Percentiles rank a stretch among this genome's conserved stretches.
Conservation (phyloP, 2,329 filamentous ascomycete genomes). For the Clonostachys chloroleuca region DNA sequence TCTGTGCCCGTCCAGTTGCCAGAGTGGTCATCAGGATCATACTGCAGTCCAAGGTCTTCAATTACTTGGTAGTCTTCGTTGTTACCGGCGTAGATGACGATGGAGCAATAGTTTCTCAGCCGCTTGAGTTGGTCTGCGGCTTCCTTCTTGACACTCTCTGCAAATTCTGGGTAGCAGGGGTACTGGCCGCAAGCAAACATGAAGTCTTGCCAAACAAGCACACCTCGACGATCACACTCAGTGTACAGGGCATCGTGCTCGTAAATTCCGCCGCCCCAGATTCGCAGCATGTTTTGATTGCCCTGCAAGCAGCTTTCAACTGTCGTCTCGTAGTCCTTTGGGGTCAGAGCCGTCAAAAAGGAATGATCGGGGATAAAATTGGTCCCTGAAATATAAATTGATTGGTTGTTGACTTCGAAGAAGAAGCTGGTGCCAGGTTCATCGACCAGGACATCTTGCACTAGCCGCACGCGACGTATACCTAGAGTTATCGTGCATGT, state of each 20-base stretch:
- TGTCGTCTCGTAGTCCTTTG: constrained; percentile 62
- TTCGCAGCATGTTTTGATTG: constrained; percentile 67
- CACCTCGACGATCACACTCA: constrained; percentile 60
- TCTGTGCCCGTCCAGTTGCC: constrained; percentile 72
- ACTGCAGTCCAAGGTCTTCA: constrained; percentile 61
- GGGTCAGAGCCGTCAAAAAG: constrained; percentile 61
- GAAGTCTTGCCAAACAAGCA: constrained; percentile 69
- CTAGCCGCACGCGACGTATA: constrained; percentile 52
- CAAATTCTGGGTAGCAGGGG: constrained; percentile 53
- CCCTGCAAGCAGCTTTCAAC: constrained; percentile 66
- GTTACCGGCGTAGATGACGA: constrained; percentile 76
- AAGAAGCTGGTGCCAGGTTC: constrained; percentile 53
- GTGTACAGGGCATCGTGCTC: constrained; percentile 65
- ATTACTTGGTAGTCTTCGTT: constrained; percentile 77
- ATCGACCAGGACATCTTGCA: constrained; percentile 55
- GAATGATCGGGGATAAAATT: constrained; percentile 76
- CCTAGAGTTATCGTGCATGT: constrained; percentile 57
- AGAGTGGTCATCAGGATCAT: constrained; percentile 70
- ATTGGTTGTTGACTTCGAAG: constrained; percentile 66
- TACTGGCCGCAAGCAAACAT: constrained; percentile 65
- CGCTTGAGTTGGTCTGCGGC: constrained; percentile 56
- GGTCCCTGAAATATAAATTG: constrained; percentile 70
- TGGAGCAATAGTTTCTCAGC: constrained; percentile 54
- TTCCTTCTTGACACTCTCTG: constrained; percentile 53
- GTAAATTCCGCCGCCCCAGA: constrained; percentile 37